Percentiles rank a stretch among this genome's conserved stretches.
phyloP scores from a whole-genome alignment of 306 rosid genomes.

The Cyclanthera cordifolia region DNA sequence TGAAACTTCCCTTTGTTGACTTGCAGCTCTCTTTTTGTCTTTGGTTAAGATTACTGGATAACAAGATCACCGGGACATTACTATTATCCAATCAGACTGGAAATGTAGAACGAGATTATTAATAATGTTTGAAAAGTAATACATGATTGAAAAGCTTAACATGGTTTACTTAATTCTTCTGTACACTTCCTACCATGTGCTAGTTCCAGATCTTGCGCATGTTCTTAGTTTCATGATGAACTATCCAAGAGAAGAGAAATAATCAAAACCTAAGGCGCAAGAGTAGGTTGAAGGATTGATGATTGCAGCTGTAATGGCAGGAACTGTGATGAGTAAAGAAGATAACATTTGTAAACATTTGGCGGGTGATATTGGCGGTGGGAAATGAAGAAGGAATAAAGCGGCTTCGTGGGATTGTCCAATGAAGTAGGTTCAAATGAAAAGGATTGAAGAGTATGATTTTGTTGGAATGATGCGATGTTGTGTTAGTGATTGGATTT shows the following conservation, averaged over 20 bases:
- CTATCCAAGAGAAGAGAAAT: neutral
- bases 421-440: neutral
- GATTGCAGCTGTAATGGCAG: neutral
- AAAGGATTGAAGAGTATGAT: neutral
- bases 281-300: constrained; percentile 1
- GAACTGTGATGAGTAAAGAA: neutral
- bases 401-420: neutral
- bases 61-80: neutral
- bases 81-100: neutral
- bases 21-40: constrained; percentile 21
- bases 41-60: constrained; percentile 18
- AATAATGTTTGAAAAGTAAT: neutral
- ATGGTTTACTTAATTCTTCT: neutral
- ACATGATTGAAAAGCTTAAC: neutral
- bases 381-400: constrained; percentile 4
- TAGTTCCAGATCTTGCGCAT: constrained; percentile 5
- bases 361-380: neutral
- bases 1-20: constrained; percentile 38
- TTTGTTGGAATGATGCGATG: neutral
- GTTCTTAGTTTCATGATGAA: constrained; percentile 3
- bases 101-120: neutral
- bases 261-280: neutral
- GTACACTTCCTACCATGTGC: neutral
- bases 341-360: neutral
- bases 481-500: constrained; percentile 7